These are phyloP conservation scores for Lentinula boryana DNA, from an alignment of 768 basidiomycete genomes.

Conservation along the genomic window DNA sequence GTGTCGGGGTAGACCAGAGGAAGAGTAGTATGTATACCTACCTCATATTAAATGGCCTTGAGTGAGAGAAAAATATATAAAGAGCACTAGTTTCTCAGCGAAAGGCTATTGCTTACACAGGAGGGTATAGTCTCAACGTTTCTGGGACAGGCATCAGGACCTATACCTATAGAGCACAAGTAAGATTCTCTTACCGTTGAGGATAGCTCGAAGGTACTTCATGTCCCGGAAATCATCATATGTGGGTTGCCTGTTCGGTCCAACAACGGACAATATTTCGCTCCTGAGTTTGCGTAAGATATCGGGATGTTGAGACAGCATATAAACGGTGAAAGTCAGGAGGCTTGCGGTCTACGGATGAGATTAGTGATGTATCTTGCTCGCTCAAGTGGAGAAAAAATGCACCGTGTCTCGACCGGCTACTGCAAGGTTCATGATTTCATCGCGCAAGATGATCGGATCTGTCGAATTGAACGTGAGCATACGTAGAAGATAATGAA, in stretches of 20 bases:
- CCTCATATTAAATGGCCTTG: neutral
- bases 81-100: neutral
- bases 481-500: neutral
- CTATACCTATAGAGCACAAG: neutral
- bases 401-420: slow-evolving; percentile 39
- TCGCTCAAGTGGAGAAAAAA: neutral
- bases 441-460: slow-evolving; percentile 38
- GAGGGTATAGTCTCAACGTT: slow-evolving; percentile 46
- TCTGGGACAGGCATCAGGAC: slow-evolving; percentile 22
- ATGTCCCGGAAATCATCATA: slow-evolving; percentile 51
- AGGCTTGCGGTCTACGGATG: slow-evolving; percentile 36
- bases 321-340: slow-evolving; percentile 49
- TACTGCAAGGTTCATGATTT: slow-evolving; percentile 36
- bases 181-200: slow-evolving; percentile 34
- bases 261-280: slow-evolving; percentile 43
- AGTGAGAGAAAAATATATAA: slow-evolving; percentile 12
- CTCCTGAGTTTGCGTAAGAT: slow-evolving; percentile 39
- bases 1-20: too few relatives aligned
- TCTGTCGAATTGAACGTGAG: slow-evolving; percentile 11
- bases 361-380: neutral
- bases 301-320: slow-evolving; percentile 46
- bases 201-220: slow-evolving; percentile 53
- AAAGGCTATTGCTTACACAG: slow-evolving; percentile 22
- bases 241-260: slow-evolving; percentile 35
- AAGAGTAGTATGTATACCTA: neutral